Conservation (phyloP, 2,329 filamentous ascomycete genomes). For the Pseudocercospora pini-densiflorae region DNA sequence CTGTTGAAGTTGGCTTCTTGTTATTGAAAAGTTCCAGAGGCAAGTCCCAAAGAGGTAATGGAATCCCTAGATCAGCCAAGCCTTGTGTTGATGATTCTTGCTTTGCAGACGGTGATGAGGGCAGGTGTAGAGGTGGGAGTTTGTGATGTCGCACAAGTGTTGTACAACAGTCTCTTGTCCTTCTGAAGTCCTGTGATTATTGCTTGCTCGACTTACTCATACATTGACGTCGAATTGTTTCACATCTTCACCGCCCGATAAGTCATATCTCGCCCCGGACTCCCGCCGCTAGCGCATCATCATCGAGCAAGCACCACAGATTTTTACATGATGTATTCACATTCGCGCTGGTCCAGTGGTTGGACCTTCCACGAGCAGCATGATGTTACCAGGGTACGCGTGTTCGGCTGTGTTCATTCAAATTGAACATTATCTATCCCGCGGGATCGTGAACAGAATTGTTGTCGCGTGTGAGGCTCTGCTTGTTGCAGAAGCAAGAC, state of each 20-base stretch:
- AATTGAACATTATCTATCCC: not conserved
- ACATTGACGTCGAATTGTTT: slow-evolving; percentile 14
- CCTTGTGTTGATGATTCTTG: not conserved
- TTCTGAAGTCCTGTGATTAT: not conserved
- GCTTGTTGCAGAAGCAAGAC: slow-evolving; percentile 6
- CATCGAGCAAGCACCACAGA: not conserved
- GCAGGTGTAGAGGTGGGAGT: not conserved
- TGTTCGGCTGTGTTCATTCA: not conserved
- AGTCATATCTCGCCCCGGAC: slow-evolving; percentile 5
- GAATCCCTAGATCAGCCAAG: slow-evolving; percentile 14
- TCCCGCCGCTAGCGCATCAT: slow-evolving; percentile 6
- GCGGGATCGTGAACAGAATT: not conserved
- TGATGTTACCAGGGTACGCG: not conserved
- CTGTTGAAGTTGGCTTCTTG: slow-evolving; percentile 22
- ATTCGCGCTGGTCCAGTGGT: not conserved
- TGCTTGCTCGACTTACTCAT: not conserved
- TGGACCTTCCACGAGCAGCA: not conserved
- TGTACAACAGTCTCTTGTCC: not conserved
- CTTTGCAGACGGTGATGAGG: not conserved
- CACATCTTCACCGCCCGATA: slow-evolving; percentile 16
- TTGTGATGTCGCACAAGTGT: not conserved
- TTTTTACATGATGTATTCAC: slow-evolving; percentile 2
- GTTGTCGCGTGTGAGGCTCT: not conserved
- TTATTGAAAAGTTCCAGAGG: slow-evolving; percentile 5
- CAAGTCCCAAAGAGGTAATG: slow-evolving; percentile 24